Conservation (phyloP, 768 basidiomycete genomes). For the Tubosaeta sp. region DNA sequence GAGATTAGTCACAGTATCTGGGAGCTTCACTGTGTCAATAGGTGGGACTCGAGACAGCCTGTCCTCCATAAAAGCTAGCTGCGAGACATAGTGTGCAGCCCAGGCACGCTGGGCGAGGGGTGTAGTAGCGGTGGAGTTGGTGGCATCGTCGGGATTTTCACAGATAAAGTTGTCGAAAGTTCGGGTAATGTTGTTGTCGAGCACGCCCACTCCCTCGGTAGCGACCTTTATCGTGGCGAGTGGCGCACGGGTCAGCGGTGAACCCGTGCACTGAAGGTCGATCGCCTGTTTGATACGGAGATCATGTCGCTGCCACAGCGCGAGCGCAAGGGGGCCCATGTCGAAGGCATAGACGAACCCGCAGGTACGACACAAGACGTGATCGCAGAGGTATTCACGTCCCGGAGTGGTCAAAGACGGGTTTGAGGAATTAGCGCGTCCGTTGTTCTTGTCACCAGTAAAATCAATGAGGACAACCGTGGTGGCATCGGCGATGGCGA, state of each 20-base stretch:
- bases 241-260: conserved; percentile 15
- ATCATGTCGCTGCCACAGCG: conserved; percentile 27
- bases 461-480: conserved; percentile 28
- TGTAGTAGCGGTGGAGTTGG: conserved; percentile 2
- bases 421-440: conserved; percentile 24
- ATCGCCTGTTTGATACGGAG: conserved; percentile 34
- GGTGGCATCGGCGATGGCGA: conserved; percentile 27
- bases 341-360: conserved; percentile 31
- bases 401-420: conserved; percentile 15
- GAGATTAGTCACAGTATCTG: conserved; percentile 15
- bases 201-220: not conserved
- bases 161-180: conserved; percentile 10
- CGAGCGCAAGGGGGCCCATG: conserved; percentile 27
- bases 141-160: not conserved
- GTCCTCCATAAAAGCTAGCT: conserved; percentile 17
- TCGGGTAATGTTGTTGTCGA: conserved; percentile 13
- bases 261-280: conserved; percentile 24
- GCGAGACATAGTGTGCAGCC: conserved; percentile 29
- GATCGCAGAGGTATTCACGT: conserved; percentile 25
- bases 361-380: conserved; percentile 25
- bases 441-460: conserved; percentile 29
- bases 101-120: conserved; percentile 30
- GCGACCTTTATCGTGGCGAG: conserved; percentile 17
- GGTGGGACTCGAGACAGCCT: conserved; percentile 20
- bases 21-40: conserved; percentile 24